A percentile compares a stretch with the other conserved stretches of the same genome.
These are phyloP conservation scores for Athelia sp. DNA, from an alignment of 1,284 basidiomycete species.

Conservation along the genomic window DNA sequence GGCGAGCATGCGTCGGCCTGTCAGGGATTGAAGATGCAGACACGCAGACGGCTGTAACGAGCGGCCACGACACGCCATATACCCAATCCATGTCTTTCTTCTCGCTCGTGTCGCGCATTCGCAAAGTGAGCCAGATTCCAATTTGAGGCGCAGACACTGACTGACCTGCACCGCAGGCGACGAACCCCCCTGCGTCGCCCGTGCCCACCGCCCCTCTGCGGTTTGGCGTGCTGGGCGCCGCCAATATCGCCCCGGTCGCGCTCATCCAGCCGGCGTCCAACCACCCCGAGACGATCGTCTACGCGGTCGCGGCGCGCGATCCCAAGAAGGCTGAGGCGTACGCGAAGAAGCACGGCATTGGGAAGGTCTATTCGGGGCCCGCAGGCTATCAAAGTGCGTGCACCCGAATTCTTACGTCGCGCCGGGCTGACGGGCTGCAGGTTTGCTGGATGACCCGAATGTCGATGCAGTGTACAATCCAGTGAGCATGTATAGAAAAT, in stretches of 20 bases:
- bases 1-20: no score
- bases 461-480: conserved; percentile 64
- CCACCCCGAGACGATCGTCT: conserved; percentile 56
- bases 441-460: conserved; percentile 55
- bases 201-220: conserved; percentile 27
- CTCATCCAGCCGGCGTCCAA: conserved; percentile 48
- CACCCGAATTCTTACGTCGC: neutral
- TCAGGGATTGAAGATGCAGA: no score
- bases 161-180: neutral
- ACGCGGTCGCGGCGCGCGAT: conserved; percentile 62
- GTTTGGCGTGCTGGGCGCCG: conserved; percentile 62
- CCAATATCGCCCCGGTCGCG: conserved; percentile 56
- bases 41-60: no score
- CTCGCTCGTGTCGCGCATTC: neutral
- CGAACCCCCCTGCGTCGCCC: neutral
- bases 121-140: neutral
- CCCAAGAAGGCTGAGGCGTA: conserved; percentile 41
- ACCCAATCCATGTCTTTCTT: no score
- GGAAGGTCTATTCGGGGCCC: conserved; percentile 46
- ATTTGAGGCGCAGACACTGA: neutral
- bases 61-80: no score
- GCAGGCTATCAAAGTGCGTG: conserved; percentile 48
- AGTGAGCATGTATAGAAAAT: conserved; percentile 8
- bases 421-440: conserved; percentile 22
- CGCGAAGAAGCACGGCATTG: conserved; percentile 52